Evolutionary conservation across 1,139 yeast species (phyloP).

Genomic region (Suhomyces taliae): DNA sequence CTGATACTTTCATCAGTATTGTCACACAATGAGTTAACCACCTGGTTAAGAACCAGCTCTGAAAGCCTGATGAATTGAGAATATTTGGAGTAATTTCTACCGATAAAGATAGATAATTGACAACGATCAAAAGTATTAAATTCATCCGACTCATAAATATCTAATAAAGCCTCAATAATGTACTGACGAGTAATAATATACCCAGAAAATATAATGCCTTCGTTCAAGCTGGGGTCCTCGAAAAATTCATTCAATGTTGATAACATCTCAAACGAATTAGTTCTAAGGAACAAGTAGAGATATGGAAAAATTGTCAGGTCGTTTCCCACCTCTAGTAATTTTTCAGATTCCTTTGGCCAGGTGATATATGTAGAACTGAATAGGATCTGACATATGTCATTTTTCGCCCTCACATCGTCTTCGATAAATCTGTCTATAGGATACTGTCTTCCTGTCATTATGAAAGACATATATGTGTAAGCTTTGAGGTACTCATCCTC

Average conservation of each 20-base stretch:
- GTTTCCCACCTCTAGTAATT: constrained; percentile 22
- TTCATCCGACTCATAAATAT: constrained; percentile 40
- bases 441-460: constrained; percentile 75
- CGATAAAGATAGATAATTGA: constrained; percentile 65
- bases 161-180: constrained; percentile 64
- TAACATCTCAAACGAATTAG: constrained; percentile 57
- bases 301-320: constrained; percentile 59
- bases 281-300: constrained; percentile 47
- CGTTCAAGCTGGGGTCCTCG: constrained; percentile 70
- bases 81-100: constrained; percentile 76
- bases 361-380: constrained; percentile 46
- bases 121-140: constrained; percentile 36
- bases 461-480: constrained; percentile 62
- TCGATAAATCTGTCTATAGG: constrained; percentile 61
- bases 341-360: constrained; percentile 41
- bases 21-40: constrained; percentile 54
- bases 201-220: constrained; percentile 19
- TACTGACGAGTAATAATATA: constrained; percentile 54
- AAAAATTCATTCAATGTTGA: constrained; percentile 73
- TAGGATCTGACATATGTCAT: constrained; percentile 50
- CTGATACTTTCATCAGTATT: constrained; percentile 27
- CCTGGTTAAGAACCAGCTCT: constrained; percentile 50
- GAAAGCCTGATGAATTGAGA: constrained; percentile 73
- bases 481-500: constrained; percentile 34
- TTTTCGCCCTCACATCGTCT: constrained; percentile 38